phyloP scores from a whole-genome alignment of 495 filamentous ascomycete genomes.

The Hyaloscypha variabilis region DNA sequence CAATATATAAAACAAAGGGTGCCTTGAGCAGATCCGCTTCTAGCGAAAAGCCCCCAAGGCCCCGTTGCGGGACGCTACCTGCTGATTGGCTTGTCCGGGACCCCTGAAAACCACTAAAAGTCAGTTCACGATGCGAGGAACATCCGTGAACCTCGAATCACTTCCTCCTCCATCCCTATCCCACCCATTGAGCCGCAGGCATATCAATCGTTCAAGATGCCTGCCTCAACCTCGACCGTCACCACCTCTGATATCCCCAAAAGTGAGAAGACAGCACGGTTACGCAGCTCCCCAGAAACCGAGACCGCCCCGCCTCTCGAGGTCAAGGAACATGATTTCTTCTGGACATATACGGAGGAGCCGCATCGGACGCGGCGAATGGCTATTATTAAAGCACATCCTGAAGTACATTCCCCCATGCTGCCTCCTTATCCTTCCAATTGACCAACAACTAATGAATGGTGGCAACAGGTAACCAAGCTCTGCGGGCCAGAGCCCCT shows the following conservation, averaged over 20 bases:
- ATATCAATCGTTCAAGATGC: slow-evolving; percentile 28
- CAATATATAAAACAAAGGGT: no score
- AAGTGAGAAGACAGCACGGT: neutral
- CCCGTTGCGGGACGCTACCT: neutral
- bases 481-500: slow-evolving; percentile 96
- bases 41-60: neutral
- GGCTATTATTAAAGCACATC: slow-evolving; percentile 98
- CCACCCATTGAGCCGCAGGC: slow-evolving; percentile 9
- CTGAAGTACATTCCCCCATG: slow-evolving; percentile 69
- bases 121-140: neutral
- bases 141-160: neutral
- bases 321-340: slow-evolving; percentile 46
- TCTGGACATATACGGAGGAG: slow-evolving; percentile 99
- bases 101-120: neutral
- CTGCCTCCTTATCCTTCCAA: neutral
- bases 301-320: slow-evolving; percentile 17
- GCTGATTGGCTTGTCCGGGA: neutral
- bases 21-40: no score
- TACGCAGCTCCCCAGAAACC: slow-evolving; percentile 13
- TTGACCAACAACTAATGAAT: slow-evolving; percentile 16
- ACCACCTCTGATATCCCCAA: slow-evolving; percentile 13
- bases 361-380: slow-evolving; percentile 88
- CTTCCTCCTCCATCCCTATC: neutral
- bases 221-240: slow-evolving; percentile 27
- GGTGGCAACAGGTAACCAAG: slow-evolving; percentile 77